Percentiles rank a stretch among this genome's conserved stretches.
Evolutionary conservation across 1,139 yeast genomes (phyloP).

Genomic region (Hyphopichia pseudoburtonii): DNA sequence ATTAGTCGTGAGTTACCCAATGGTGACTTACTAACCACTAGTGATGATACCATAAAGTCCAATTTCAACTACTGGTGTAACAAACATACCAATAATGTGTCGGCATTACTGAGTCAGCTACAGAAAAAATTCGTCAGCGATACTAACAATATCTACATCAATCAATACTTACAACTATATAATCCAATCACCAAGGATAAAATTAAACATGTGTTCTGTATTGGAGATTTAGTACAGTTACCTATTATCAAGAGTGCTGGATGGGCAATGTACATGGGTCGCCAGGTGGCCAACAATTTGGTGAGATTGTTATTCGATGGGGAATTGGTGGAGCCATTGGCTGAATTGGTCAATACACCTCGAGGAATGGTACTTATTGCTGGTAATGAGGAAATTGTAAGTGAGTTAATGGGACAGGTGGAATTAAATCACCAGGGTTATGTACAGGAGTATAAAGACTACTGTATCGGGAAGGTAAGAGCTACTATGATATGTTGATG

Average conservation of each 20-base stretch:
- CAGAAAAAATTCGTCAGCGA: conserved; percentile 22
- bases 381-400: conserved; percentile 41
- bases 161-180: conserved; percentile 37
- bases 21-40: conserved; percentile 32
- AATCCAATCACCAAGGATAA: conserved; percentile 12
- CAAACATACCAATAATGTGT: conserved; percentile 40
- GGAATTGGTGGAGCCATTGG: conserved; percentile 34
- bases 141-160: conserved; percentile 30
- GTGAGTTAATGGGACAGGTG: conserved; percentile 38
- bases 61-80: conserved; percentile 47
- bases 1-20: conserved; percentile 22
- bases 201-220: conserved; percentile 30
- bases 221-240: conserved; percentile 43
- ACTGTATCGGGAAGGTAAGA: conserved; percentile 14
- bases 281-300: conserved; percentile 39
- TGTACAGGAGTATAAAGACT: conserved; percentile 41
- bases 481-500: no score
- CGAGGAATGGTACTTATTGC: conserved; percentile 46
- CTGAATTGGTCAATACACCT: conserved; percentile 35
- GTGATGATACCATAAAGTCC: conserved; percentile 29
- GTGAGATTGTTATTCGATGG: conserved; percentile 28
- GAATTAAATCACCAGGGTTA: conserved; percentile 36
- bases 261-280: conserved; percentile 49
- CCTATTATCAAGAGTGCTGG: conserved; percentile 48
- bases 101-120: conserved; percentile 19